Base-by-base conservation (phyloP, 2,329 filamentous ascomycete genomes). In the Aspergillus flavus region DNA sequence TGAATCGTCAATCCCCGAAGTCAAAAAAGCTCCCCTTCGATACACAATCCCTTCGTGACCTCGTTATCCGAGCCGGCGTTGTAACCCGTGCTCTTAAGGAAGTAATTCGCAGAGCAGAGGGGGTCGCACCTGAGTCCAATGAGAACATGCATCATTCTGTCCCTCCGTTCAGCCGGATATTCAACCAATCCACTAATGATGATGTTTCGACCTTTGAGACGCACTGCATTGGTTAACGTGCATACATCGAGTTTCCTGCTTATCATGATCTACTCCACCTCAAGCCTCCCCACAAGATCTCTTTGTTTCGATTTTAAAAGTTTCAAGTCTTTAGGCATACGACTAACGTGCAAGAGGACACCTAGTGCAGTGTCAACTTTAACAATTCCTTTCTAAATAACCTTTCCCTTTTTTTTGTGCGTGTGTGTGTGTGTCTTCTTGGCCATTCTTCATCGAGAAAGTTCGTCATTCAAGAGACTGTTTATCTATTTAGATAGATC, bases 1-100 rank as follows among this genome's bases (percentile, higher is more conserved):
- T 66, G 16, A 63, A 75, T 11, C 61, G 72, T 11, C 68, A 73
- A 4, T 39, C 68, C 36, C 66, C 73, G n/a, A 69, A 75, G 43
- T 69, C 76, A 21, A 76, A 76, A 58, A 89, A 89, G 69, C 83
- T 89, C n/a, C 86, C 86, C 0, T 90, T 90, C 71, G 87, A 89
- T 70, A 89, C 87, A 2, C 85, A 85, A 30, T 89, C 87, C 50
- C 80, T 90, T 16, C 82, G 84, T 67, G 85, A 88, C 70, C 85
- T 90, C 61, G 87, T 90, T 30, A 72, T 79, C 32, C 79, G 82
- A 48, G 81, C 82, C 19, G 81, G 81, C 21, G 80, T 81, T 34
- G 80, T 84, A 50, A 83, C 81, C 21, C 76, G 82, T 54, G 79
- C 81, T 14, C 67, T 84, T 59, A 83, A 84, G 66, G 82, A 83